Base-by-base conservation (phyloP, 2,329 filamentous ascomycete species). In the Fusarium cyanostomum region DNA sequence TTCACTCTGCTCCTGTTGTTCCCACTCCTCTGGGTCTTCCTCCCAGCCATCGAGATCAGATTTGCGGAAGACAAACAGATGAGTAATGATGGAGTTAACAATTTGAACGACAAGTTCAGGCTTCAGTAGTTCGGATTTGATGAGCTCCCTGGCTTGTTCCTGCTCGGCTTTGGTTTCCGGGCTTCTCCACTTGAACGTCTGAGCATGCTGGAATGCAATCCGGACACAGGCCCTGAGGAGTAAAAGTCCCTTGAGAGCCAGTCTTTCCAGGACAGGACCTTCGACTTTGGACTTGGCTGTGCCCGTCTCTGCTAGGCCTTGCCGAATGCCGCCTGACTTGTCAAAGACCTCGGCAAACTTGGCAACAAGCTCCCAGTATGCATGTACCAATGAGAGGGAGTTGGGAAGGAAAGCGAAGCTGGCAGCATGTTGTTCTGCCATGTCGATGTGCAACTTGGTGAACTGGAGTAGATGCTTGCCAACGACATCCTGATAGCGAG, bases 11-110 rank as follows among this genome's bases (percentile, higher is more conserved):
- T 97, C 93, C 70, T 90, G 88, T 64, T 91, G 89, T 75, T 97
- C 94, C 94, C 95, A 99, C 51, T 96, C 93, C 74, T 99, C 92
- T 0, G 94, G 92, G 56, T 97, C 93, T 72, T 96, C 90, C 73
- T 96, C 90, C 95, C 95, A 99, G 56, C 92, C 90, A 61, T 92
- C 88, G 1, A 98, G 84, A 75, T 99, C 95, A 48, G 88, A 87
- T 57, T 90, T 86, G 30, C 92, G 87, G 75, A 98, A 95, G 33
- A 95, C 85, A 73, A 99, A 95, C 67, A 97, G 92, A 69, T 90
- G 89, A 1, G 91, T 92, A 48, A 99, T 91, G 53, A 97, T 87
- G 11, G 89, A 82, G 65, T 95, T 92, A 73, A 95, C 92, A 67
- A 96, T 89, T 64, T 94, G 87, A 13, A 90, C 81, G 3, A 97